Evolutionary conservation across 2,329 filamentous ascomycete species (phyloP), one percentile per base, ranked within the genome.

Genomic region (Fusarium coffeatum): DNA sequence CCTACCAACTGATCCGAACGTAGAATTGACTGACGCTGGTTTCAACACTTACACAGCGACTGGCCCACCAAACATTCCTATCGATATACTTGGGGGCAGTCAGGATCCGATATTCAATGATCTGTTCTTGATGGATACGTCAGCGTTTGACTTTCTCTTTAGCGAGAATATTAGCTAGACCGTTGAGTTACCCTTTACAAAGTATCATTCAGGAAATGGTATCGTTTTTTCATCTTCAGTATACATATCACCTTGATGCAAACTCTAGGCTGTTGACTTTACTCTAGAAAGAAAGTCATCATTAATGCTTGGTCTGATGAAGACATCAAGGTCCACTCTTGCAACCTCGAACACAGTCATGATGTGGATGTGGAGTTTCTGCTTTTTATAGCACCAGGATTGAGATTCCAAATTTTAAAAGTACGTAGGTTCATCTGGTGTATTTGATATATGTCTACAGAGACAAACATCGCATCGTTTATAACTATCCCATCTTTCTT

Each of bases 141-240:
- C 32, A 5, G 9, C 48, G 4, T 30, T 51, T 12, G 22, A 51
- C 32, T 22, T 51, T 27, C n/a, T 51, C 4, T 51, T 51, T 6
- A 22, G 9, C 8, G 18, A 43, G 5, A 8, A 16, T 9, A 16
- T 37, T 11, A 11, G 5, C 5, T 37, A 37, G 34, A 0, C 3
- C 4, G 32, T 11, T 6, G 3, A 5, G 10, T 10, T 18, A 18
- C 8, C 10, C 1, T 37, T n/a, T 11, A 4, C 8, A n/a, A 10
- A 37, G 9, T 2, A n/a, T n/a, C 1, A n/a, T 3, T n/a, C 3
- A 10, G 5, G 5, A 10, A 18, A 6, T 3, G 5, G 1, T 28
- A 10, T 12, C n/a, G n/a, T 12, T 11, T 28, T 5, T 28, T 28
- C 10, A 27, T 28, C 27, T 28, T 6, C 5, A 28, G 27, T 28